A percentile compares a stretch with the other conserved stretches of the same genome.
Evolutionary conservation across 2,329 filamentous ascomycete species (phyloP).

Genomic region (Microdochium trichocladiopsis): DNA sequence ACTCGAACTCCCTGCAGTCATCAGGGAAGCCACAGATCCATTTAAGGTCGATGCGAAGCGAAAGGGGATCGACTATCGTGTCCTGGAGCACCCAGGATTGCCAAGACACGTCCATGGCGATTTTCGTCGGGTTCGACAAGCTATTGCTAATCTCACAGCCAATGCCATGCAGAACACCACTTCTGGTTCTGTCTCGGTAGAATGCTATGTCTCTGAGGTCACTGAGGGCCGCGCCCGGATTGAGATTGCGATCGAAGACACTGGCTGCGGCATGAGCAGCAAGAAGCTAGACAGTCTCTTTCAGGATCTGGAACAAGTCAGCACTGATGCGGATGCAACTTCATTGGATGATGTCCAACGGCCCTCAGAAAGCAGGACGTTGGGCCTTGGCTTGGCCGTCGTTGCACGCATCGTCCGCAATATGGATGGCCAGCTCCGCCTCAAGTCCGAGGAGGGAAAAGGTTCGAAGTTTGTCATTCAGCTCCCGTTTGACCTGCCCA

Average conservation of each 20-base stretch:
- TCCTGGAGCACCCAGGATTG: constrained; percentile 60
- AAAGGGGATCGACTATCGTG: constrained; percentile 66
- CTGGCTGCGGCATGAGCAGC: constrained; percentile 62
- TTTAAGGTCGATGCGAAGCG: constrained; percentile 69
- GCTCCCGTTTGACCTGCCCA: constrained; percentile 64
- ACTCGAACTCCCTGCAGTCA: constrained; percentile 64
- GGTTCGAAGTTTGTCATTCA: constrained; percentile 79
- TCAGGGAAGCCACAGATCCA: constrained; percentile 70
- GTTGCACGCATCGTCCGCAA: constrained; percentile 84
- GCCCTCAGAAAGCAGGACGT: constrained; percentile 31
- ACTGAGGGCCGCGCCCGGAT: constrained; percentile 52
- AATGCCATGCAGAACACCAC: constrained; percentile 79
- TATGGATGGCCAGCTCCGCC: constrained; percentile 79
- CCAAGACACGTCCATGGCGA: constrained; percentile 71
- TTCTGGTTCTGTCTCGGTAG: constrained; percentile 60
- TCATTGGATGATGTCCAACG: constrained; percentile 17
- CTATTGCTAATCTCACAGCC: constrained; percentile 73
- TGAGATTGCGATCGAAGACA: constrained; percentile 71
- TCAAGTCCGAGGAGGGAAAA: constrained; percentile 77
- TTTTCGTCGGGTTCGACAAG: constrained; percentile 72
- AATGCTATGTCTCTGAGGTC: constrained; percentile 55
- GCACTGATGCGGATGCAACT: constrained; percentile 31
- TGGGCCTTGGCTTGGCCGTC: constrained; percentile 80
- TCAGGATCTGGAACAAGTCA: constrained; percentile 52
- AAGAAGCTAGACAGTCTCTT: constrained; percentile 46